A percentile compares a stretch with the other conserved stretches of the same genome.
Conservation (phyloP, 2,329 filamentous ascomycete species). For the Penicillium nordicum region DNA sequence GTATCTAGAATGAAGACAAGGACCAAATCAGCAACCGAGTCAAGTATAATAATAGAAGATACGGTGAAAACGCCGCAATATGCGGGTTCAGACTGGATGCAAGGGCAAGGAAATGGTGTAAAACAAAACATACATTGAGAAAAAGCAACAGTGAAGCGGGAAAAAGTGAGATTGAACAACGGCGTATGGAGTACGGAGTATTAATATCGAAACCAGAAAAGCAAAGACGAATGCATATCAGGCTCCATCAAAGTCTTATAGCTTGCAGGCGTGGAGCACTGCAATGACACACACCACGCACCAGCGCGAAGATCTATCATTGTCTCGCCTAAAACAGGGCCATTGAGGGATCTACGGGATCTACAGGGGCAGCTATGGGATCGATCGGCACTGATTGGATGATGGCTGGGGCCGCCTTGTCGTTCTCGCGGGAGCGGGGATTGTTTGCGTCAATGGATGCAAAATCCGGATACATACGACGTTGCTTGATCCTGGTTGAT, state of each 20-base stretch:
- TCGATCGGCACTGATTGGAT: conserved; percentile 1
- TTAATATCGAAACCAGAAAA: not conserved
- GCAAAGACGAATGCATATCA: not conserved
- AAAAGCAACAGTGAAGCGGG: not conserved
- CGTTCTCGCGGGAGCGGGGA: not conserved
- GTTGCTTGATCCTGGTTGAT: not conserved
- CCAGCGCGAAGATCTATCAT: conserved; percentile 1
- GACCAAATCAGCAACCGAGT: not conserved
- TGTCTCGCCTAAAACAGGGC: not conserved
- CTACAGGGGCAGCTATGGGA: conserved; percentile 5
- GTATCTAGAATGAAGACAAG: not conserved
- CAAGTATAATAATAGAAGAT: not conserved
- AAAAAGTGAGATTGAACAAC: not conserved
- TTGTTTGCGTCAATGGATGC: not conserved
- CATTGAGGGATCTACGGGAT: conserved; percentile 7
- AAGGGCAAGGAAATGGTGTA: not conserved
- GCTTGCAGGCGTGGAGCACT: not conserved
- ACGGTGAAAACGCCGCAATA: not conserved
- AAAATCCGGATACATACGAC: not conserved
- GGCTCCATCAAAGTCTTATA: conserved; percentile 6
- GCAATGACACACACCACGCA: not conserved
- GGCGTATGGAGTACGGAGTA: not conserved
- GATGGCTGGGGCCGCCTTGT: not conserved
- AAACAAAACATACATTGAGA: not conserved
- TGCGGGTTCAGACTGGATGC: not conserved